A percentile compares a stretch with the other conserved stretches of the same genome.
These are phyloP conservation scores for Triangularia setosa DNA, from an alignment of 2,329 filamentous ascomycete species.

Conservation along the genomic window DNA sequence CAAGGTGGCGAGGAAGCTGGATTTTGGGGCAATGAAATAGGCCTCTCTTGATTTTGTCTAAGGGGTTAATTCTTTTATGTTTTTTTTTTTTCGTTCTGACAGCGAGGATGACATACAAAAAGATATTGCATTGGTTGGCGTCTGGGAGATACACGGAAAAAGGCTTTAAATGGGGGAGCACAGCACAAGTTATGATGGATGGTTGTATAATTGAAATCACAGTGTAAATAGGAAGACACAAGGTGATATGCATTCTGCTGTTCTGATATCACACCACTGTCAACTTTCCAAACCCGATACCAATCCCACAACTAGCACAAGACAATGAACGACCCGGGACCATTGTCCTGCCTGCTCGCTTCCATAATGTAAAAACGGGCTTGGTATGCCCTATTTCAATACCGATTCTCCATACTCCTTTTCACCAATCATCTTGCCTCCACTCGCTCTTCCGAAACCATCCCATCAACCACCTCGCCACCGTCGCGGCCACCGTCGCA, in stretches of 20 bases:
- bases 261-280: background rate
- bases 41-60: too few species aligned
- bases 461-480: background rate
- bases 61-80: too few species aligned
- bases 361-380: too few species aligned
- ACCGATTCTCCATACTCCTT: background rate
- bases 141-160: background rate
- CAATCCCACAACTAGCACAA: background rate
- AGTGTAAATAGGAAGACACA: background rate
- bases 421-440: background rate
- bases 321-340: too few species aligned
- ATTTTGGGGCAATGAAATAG: slow-evolving; percentile 57
- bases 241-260: background rate
- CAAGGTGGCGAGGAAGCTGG: slow-evolving; percentile 78
- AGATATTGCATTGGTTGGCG: background rate
- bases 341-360: too few species aligned
- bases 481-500: too few species aligned
- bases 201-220: background rate
- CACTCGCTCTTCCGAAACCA: background rate
- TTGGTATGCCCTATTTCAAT: background rate
- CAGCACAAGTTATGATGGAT: background rate
- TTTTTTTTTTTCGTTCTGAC: too few species aligned
- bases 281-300: background rate
- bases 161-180: background rate
- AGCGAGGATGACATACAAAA: background rate